Conservation (phyloP, 129 eudicot genomes). For the Apium graveolens region DNA sequence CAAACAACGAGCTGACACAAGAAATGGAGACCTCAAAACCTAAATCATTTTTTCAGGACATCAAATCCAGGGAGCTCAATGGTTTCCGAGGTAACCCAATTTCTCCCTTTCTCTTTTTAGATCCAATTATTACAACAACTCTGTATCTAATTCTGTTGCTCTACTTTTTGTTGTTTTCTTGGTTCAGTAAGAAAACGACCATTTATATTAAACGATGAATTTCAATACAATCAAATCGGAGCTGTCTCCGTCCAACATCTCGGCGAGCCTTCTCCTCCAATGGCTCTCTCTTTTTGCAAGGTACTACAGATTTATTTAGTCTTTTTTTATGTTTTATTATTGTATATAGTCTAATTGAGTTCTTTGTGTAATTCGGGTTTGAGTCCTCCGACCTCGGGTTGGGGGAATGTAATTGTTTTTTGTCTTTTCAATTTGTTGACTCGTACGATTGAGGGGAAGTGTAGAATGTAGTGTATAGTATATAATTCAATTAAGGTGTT, state of each 20-base stretch:
- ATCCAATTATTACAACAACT: neutral
- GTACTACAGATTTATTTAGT: conserved; percentile 20
- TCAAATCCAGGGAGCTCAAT: conserved; percentile 65
- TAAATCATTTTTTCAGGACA: conserved; percentile 43
- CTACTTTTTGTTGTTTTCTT: neutral
- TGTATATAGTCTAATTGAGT: too few relatives aligned
- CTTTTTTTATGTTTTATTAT: too few relatives aligned
- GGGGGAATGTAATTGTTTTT: too few relatives aligned
- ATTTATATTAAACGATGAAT: conserved; percentile 17
- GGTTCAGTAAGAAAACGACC: conserved; percentile 64
- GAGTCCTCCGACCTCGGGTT: too few relatives aligned
- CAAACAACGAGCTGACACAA: too few relatives aligned
- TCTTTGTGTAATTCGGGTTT: too few relatives aligned
- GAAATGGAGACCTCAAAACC: conserved; percentile 44
- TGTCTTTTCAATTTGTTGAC: too few relatives aligned
- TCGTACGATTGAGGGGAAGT: too few relatives aligned
- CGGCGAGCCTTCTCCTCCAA: conserved; percentile 52
- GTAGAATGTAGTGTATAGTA: neutral
- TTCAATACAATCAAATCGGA: conserved; percentile 32
- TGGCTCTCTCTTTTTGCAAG: conserved; percentile 93
- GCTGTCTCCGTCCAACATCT: conserved; percentile 41
- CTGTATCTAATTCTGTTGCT: neutral
- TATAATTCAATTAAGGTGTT: neutral
- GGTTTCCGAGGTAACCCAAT: conserved; percentile 75
- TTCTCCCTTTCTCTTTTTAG: neutral